phyloP scores from a whole-genome alignment of 1,139 yeast genomes.

The Ashbya aceris region DNA sequence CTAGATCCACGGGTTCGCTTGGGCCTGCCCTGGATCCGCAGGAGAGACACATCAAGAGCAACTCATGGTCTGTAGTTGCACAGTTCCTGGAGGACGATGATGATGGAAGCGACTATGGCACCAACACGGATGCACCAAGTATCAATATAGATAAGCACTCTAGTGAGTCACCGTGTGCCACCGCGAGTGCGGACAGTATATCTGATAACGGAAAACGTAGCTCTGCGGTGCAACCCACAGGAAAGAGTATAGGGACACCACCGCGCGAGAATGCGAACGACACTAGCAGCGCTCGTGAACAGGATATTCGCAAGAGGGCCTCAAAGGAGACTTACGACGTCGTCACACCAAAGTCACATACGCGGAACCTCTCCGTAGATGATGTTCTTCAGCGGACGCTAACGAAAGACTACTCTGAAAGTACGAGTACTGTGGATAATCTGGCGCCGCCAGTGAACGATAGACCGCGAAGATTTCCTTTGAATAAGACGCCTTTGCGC shows the following conservation, averaged over 20 bases:
- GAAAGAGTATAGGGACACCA: too few species aligned
- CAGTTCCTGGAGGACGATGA: slow-evolving; percentile 10
- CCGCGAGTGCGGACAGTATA: background rate
- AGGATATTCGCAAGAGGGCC: background rate
- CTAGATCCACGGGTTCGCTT: background rate
- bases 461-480: slow-evolving; percentile 4
- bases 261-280: background rate
- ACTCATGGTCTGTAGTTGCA: slow-evolving; percentile 11
- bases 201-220: background rate
- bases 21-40: background rate
- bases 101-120: slow-evolving; percentile 6
- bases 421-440: slow-evolving; percentile 5
- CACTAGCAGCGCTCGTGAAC: too few species aligned
- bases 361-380: slow-evolving; percentile 14
- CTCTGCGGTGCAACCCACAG: background rate
- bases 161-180: background rate
- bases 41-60: slow-evolving; percentile 2
- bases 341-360: background rate
- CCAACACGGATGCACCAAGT: background rate
- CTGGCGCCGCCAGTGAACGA: slow-evolving; percentile 1
- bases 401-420: slow-evolving; percentile 15
- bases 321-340: background rate
- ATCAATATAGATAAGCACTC: slow-evolving; percentile 1
- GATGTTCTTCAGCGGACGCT: slow-evolving; percentile 26
- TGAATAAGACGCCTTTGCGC: slow-evolving; percentile 7